Base-by-base conservation (phyloP, 768 basidiomycete species). In the Lanmaoa rubissima region DNA sequence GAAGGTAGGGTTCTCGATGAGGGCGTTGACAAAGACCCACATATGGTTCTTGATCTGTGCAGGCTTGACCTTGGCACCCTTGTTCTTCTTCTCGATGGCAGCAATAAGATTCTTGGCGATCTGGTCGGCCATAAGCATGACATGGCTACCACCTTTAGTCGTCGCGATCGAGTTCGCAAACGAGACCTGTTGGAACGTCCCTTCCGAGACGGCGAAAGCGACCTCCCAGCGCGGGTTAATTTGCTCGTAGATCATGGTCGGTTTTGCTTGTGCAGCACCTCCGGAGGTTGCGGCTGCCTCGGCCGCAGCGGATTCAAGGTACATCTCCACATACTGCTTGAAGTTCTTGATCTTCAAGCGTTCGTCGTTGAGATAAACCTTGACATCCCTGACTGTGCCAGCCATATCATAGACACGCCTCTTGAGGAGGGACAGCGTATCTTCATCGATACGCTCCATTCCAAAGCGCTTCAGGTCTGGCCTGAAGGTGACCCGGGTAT, bases 101-200 rank as follows among this genome's bases (percentile, higher is more conserved):
- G 87, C 76, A 59, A 94, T 80, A 35, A 98, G 76, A 59, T 82
- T 84, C 73, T 95, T 94, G 21, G 94, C 85, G 50, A 99, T 81
- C 71, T 95, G 93, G 73, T 95, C 93, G 0, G 94, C 81, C 57
- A 98, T 82, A 60, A 82, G 77, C 24, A 77, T 79, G 62, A 99
- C 96, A 69, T 99, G 97, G 0, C 92, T 93, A 50, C 97, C 97
- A 48, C 97, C 97, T 69, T 98, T 99, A 57, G 82, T 92, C 3
- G 97, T 99, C 7, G 95, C 86, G 63, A 99, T 98, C 26, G 94
- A 93, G 74, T 99, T 99, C 65, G 94, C 94, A 67, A 98, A 99
- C 24, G 97, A 96, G 46, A 99, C 93, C 51, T 96, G 94, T 66
- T 93, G 90, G 75, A 92, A 91, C 24, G 84, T 76, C 10, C 95